A percentile compares a stretch with the other conserved stretches of the same genome.
These are phyloP conservation scores for Colletotrichum sp. DNA, from an alignment of 2,329 filamentous ascomycete species.

Conservation along the genomic window DNA sequence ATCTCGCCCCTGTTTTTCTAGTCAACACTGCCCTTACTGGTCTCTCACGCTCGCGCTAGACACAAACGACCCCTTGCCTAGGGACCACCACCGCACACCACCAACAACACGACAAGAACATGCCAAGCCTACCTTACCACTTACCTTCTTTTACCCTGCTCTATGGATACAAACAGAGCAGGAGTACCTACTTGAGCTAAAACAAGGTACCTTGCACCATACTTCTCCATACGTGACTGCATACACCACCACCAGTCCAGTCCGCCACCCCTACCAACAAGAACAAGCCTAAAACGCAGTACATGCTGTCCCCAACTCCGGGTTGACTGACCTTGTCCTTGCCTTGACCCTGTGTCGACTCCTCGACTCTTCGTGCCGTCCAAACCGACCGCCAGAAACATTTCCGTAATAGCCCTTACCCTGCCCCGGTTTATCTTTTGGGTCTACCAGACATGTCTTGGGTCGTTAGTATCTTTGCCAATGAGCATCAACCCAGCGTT, in stretches of 20 bases:
- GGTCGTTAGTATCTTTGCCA: slow-evolving; percentile 2
- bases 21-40: slow-evolving; percentile 1
- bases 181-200: not conserved
- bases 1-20: not conserved
- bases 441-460: slow-evolving; percentile 19
- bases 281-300: not conserved
- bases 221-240: not conserved
- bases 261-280: not conserved
- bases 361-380: slow-evolving; percentile 1
- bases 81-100: not conserved
- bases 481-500: not conserved
- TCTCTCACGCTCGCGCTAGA: not conserved
- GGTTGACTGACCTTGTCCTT: slow-evolving; percentile 6
- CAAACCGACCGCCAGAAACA: slow-evolving; percentile 8
- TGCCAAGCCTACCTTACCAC: not conserved
- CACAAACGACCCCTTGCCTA: slow-evolving; percentile 2
- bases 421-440: slow-evolving; percentile 20
- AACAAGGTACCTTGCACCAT: not conserved
- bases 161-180: not conserved
- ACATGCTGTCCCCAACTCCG: slow-evolving; percentile 10
- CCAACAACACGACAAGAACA: not conserved
- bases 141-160: not conserved
- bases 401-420: slow-evolving; percentile 7
- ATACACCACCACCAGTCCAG: not conserved
- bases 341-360: not conserved